Percentiles rank a stretch among this genome's conserved stretches.
phyloP scores from a whole-genome alignment of 768 basidiomycete species.

The Russula foetens region DNA sequence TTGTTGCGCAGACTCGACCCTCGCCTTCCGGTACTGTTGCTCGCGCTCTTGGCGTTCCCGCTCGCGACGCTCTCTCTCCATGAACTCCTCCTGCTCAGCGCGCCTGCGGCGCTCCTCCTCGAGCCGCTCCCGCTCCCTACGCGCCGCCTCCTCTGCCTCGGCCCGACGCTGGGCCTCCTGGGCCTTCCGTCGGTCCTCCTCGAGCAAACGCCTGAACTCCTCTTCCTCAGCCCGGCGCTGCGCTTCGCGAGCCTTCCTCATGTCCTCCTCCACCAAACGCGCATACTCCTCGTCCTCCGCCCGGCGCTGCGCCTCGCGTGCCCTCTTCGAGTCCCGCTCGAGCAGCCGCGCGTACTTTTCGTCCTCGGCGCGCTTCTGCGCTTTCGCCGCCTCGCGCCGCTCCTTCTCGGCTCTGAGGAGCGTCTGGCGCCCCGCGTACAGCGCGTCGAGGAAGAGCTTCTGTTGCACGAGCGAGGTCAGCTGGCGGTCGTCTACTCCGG shows the following conservation, averaged over 20 bases:
- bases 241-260: background rate
- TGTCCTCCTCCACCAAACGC: background rate
- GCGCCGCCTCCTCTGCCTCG: background rate
- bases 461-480: background rate
- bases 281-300: background rate
- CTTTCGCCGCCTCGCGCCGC: background rate
- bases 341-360: background rate
- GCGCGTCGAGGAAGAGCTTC: constrained; percentile 7
- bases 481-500: background rate
- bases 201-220: background rate
- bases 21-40: background rate
- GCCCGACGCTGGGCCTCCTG: constrained; percentile 1
- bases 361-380: background rate
- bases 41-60: background rate
- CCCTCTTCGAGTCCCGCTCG: background rate
- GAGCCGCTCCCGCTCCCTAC: background rate
- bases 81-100: background rate
- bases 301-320: background rate
- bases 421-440: background rate
- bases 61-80: background rate
- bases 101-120: background rate
- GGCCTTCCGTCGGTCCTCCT: background rate
- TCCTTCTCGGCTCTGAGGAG: background rate
- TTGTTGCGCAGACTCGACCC: background rate
- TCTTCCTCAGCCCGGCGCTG: background rate